Evolutionary conservation across 2,329 filamentous ascomycete species (phyloP).

Genomic region (Trichophaea hybrida): DNA sequence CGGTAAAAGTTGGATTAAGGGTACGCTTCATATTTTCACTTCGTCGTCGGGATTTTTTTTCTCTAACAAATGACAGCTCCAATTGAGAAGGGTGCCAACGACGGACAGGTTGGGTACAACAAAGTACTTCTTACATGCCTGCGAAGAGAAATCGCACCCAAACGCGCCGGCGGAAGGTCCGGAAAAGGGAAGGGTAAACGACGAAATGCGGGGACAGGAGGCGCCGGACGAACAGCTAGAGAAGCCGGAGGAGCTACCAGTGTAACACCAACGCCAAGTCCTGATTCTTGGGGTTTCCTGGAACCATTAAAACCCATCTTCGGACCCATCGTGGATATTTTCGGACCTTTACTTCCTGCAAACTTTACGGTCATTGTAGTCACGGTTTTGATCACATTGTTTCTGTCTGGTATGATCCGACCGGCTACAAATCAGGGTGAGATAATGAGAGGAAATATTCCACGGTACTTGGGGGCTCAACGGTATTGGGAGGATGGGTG

Average conservation of each 20-base stretch:
- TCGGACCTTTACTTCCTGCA: slow-evolving; percentile 68
- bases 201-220: slow-evolving; percentile 44
- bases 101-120: slow-evolving; percentile 72
- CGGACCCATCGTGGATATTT: slow-evolving; percentile 34
- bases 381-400: slow-evolving; percentile 52
- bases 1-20: slow-evolving; percentile 95
- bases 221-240: slow-evolving; percentile 35
- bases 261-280: slow-evolving; percentile 28
- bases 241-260: slow-evolving; percentile 30
- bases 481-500: slow-evolving; percentile 87
- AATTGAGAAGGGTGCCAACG: slow-evolving; percentile 88
- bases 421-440: background rate
- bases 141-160: slow-evolving; percentile 56
- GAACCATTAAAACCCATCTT: slow-evolving; percentile 24
- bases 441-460: background rate
- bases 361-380: slow-evolving; percentile 60
- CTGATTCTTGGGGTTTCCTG: slow-evolving; percentile 27
- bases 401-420: slow-evolving; percentile 24
- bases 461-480: slow-evolving; percentile 38
- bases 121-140: slow-evolving; percentile 64
- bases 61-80: slow-evolving; percentile 45
- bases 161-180: slow-evolving; percentile 37
- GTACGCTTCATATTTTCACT: slow-evolving; percentile 36
- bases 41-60: background rate
- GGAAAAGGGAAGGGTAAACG: slow-evolving; percentile 33